A percentile compares a stretch with the other conserved stretches of the same genome.
Conservation (phyloP, 2,329 filamentous ascomycete genomes). For the Colletotrichum siamense region DNA sequence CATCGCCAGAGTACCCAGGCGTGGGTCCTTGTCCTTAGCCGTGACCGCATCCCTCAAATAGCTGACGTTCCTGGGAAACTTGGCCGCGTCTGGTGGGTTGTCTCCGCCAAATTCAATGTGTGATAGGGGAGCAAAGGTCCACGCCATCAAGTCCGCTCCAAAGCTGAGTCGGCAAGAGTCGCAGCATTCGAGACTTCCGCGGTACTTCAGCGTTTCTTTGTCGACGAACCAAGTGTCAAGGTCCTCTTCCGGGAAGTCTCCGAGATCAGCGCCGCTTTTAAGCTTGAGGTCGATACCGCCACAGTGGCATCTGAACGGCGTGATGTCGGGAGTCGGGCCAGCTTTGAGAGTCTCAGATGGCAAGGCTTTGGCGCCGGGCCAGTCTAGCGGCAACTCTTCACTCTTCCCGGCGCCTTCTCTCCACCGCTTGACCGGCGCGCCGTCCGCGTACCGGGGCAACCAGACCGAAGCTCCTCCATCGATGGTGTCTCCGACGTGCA, state of each 20-base stretch:
- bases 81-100: not conserved
- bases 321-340: slow-evolving; percentile 15
- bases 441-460: slow-evolving; percentile 38
- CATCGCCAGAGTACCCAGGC: slow-evolving; percentile 46
- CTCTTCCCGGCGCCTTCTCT: slow-evolving; percentile 21
- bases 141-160: slow-evolving; percentile 49
- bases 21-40: slow-evolving; percentile 31
- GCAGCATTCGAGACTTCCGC: slow-evolving; percentile 48
- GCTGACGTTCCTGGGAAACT: slow-evolving; percentile 33
- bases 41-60: slow-evolving; percentile 41
- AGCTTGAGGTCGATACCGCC: slow-evolving; percentile 49
- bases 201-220: slow-evolving; percentile 43
- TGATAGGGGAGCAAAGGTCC: slow-evolving; percentile 46
- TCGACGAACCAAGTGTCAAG: slow-evolving; percentile 47
- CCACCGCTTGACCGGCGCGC: slow-evolving; percentile 30
- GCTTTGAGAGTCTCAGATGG: slow-evolving; percentile 7
- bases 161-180: slow-evolving; percentile 49
- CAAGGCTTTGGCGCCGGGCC: slow-evolving; percentile 27
- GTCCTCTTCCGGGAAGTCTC: slow-evolving; percentile 31
- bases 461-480: slow-evolving; percentile 58
- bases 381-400: slow-evolving; percentile 34
- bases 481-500: slow-evolving; percentile 53
- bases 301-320: slow-evolving; percentile 51
- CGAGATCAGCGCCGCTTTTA: slow-evolving; percentile 31
- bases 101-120: slow-evolving; percentile 39